Evolutionary conservation across 2,329 filamentous ascomycete species (phyloP), one percentile per base, ranked within the genome.

Genomic region (Trichoderma koningiopsis): DNA sequence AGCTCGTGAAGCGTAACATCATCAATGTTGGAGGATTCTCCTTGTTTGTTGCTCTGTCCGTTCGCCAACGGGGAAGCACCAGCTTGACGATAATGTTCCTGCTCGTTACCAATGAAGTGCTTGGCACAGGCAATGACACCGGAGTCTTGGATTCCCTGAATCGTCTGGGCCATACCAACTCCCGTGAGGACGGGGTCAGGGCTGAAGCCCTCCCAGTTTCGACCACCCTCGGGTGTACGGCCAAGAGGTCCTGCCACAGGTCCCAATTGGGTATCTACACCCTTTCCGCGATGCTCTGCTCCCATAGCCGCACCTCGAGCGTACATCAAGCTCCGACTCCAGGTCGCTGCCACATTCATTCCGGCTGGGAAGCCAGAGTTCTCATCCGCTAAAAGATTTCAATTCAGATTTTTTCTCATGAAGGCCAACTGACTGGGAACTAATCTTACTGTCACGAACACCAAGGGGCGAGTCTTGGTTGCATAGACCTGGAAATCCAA

Each of bases 181-280:
- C 92, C 93, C 1, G 91, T 89, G 5, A 94, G 83, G 13, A 89
- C 88, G 0, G 91, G 91, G 74, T 93, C 91, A 4, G 87, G 81
- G 0, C 89, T 90, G 75, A 93, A 93, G 0, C 88, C 88, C 76
- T 94, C 91, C 91, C 91, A 94, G 71, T 89, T 92, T 43, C 92
- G 85, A 0, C 91, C 92, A 4, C 89, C 91, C 19, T 88, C 83
- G 0, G 91, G 90, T 63, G 91, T 91, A 22, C 91, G 84, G 2
- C 92, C 92, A 1, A 94, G 76, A 0, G 92, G 87, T 0, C 91
- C 92, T 53, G 92, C 90, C 7, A 86, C 85, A 0, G 92, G 92
- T 0, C 91, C 91, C 11, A 56, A 22, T 49, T 49, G 47, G 5
- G 47, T 49, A 13, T 49, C 47, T 8, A 49, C 47, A 11, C 47